These are phyloP conservation scores for Hypoxylon sp. DNA, from an alignment of 2,329 filamentous ascomycete species.

Conservation along the genomic window DNA sequence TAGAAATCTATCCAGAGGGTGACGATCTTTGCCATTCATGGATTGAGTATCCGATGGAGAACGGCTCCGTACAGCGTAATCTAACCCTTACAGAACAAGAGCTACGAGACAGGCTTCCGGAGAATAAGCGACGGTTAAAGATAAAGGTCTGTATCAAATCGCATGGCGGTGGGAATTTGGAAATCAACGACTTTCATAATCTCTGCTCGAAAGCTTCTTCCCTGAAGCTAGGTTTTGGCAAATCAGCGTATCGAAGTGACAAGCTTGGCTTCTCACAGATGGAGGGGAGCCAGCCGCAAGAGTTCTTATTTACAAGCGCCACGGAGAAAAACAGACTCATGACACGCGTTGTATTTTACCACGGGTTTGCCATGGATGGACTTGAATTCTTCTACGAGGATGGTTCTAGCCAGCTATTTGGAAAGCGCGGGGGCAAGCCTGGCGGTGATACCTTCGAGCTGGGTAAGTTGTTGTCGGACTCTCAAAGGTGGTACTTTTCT, in stretches of 20 bases:
- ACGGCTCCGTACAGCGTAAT: constrained; percentile 76
- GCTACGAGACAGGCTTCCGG: constrained; percentile 78
- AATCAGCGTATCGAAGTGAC: constrained; percentile 81
- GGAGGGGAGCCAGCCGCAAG: constrained; percentile 77
- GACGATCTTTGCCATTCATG: constrained; percentile 85
- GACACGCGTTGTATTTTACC: constrained; percentile 81
- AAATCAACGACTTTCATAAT: constrained; percentile 81
- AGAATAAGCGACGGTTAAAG: constrained; percentile 78
- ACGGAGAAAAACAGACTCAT: constrained; percentile 79
- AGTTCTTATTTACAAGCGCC: constrained; percentile 81
- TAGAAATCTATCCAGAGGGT: constrained; percentile 86
- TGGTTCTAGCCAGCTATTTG: constrained; percentile 85
- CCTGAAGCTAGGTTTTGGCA: constrained; percentile 78
- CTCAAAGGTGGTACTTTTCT: constrained; percentile 13
- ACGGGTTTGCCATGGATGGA: constrained; percentile 83
- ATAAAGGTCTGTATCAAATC: constrained; percentile 83
- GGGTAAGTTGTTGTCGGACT: constrained; percentile 65
- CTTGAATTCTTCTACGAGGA: constrained; percentile 96
- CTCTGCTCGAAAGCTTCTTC: constrained; percentile 80
- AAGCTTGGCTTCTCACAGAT: constrained; percentile 80
- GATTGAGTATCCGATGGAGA: constrained; percentile 82
- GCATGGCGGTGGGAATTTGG: constrained; percentile 78
- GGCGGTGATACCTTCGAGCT: constrained; percentile 83
- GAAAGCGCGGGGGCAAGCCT: constrained; percentile 79
- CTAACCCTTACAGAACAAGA: constrained; percentile 82